Evolutionary conservation across 768 basidiomycete species (phyloP).

Genomic region (Paxillus rubicundulus): DNA sequence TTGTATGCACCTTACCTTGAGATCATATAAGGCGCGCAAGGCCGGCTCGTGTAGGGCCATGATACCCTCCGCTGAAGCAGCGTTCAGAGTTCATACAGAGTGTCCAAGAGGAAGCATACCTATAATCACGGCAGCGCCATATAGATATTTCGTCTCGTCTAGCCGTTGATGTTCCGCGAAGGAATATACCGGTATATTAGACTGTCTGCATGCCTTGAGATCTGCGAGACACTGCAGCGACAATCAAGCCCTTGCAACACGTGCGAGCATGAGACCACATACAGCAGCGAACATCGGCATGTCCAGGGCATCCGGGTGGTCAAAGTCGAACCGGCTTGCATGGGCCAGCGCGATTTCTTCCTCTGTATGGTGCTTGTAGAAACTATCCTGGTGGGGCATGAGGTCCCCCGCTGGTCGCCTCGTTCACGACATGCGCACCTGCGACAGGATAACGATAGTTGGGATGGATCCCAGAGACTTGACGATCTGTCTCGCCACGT

Average conservation of each 20-base stretch:
- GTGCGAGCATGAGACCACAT: constrained; percentile 24
- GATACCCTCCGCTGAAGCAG: constrained; percentile 76
- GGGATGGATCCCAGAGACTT: constrained; percentile 79
- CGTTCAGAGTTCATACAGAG: neutral
- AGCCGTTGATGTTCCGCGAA: constrained; percentile 87
- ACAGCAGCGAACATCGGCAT: constrained; percentile 82
- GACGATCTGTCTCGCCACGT: constrained; percentile 82
- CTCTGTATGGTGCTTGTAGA: constrained; percentile 78
- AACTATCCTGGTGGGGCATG: constrained; percentile 67
- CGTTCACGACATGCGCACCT: constrained; percentile 42
- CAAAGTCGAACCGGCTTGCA: constrained; percentile 77
- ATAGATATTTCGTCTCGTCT: constrained; percentile 80
- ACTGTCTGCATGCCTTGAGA: constrained; percentile 78
- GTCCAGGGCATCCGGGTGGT: constrained; percentile 92
- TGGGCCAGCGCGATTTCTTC: constrained; percentile 86
- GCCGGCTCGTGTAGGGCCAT: constrained; percentile 81
- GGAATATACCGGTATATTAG: constrained; percentile 92
- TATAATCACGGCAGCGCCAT: constrained; percentile 91
- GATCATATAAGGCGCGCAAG: constrained; percentile 81
- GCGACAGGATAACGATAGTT: constrained; percentile 87
- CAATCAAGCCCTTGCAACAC: neutral
- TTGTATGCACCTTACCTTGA: constrained; percentile 59
- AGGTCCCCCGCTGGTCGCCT: neutral
- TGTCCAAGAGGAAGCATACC: constrained; percentile 38
- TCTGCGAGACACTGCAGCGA: constrained; percentile 71